phyloP scores from a whole-genome alignment of 306 rosid species.

The Quercus bicolor region DNA sequence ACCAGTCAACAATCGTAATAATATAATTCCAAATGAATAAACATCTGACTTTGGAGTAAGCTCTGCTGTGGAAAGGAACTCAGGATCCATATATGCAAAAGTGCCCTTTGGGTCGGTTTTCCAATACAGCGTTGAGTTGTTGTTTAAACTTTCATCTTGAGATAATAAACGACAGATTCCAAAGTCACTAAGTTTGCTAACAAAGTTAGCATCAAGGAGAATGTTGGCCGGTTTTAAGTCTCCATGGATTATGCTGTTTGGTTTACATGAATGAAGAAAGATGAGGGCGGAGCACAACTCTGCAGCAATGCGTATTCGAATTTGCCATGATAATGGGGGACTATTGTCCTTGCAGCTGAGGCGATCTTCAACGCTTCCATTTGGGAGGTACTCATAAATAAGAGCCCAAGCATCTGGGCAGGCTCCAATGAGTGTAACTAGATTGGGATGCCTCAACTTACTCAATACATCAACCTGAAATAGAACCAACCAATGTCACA shows the following conservation, averaged over 20 bases:
- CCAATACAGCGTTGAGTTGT: slow-evolving; percentile 31
- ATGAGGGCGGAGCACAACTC: slow-evolving; percentile 55
- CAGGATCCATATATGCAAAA: slow-evolving; percentile 52
- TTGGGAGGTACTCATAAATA: slow-evolving; percentile 52
- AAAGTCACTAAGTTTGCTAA: slow-evolving; percentile 54
- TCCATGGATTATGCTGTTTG: slow-evolving; percentile 47
- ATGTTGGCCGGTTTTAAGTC: slow-evolving; percentile 50
- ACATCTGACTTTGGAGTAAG: slow-evolving; percentile 52
- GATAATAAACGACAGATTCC: slow-evolving; percentile 44
- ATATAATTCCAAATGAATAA: slow-evolving; percentile 54
- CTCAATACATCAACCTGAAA: slow-evolving; percentile 53
- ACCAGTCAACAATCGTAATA: slow-evolving; percentile 43
- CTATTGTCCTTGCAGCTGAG: slow-evolving; percentile 45
- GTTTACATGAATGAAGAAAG: slow-evolving; percentile 52
- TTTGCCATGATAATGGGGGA: slow-evolving; percentile 53
- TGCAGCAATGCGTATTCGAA: slow-evolving; percentile 43
- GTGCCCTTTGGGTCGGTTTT: slow-evolving; percentile 48
- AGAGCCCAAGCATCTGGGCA: slow-evolving; percentile 50
- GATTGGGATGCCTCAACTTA: slow-evolving; percentile 51
- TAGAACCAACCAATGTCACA: background rate
- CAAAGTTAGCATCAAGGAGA: slow-evolving; percentile 45
- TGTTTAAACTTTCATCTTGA: slow-evolving; percentile 22
- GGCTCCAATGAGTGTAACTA: slow-evolving; percentile 50
- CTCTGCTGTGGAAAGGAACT: slow-evolving; percentile 45
- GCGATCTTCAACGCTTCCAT: slow-evolving; percentile 59